phyloP scores from a whole-genome alignment of 306 rosid genomes.

The Psophocarpus tetragonolobus region DNA sequence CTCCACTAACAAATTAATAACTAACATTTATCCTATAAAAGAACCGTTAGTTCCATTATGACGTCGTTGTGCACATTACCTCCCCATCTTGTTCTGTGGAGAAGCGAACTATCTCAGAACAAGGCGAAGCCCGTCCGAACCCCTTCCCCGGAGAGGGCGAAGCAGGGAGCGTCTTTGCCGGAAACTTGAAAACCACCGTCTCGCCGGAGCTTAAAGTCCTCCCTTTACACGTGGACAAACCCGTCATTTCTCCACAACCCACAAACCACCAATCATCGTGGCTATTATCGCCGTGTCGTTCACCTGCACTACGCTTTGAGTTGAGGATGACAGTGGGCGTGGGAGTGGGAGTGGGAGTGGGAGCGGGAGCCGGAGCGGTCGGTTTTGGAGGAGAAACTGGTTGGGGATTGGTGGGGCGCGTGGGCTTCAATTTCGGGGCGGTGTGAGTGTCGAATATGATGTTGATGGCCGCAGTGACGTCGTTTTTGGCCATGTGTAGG shows the following conservation, averaged over 20 bases:
- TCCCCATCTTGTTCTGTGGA: constrained; percentile 70
- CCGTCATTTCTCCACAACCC: constrained; percentile 63
- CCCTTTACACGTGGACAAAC: constrained; percentile 86
- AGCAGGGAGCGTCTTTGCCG: constrained; percentile 36
- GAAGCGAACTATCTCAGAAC: constrained; percentile 88
- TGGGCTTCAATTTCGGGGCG: constrained; percentile 32
- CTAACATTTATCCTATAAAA: no score
- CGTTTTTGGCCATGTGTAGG: constrained; percentile 84
- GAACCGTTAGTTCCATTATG: neutral
- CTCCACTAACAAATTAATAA: no score
- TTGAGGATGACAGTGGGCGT: neutral
- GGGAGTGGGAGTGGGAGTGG: constrained; percentile 10
- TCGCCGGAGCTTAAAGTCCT: constrained; percentile 67
- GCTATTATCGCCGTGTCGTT: neutral
- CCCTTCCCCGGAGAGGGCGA: constrained; percentile 63
- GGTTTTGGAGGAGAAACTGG: constrained; percentile 36
- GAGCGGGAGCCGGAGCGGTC: neutral
- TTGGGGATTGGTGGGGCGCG: constrained; percentile 28
- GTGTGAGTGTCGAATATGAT: constrained; percentile 69
- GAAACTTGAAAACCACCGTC: constrained; percentile 70
- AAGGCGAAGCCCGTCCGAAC: constrained; percentile 55
- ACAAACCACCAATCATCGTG: constrained; percentile 78
- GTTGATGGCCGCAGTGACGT: constrained; percentile 89
- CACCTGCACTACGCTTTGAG: constrained; percentile 9
- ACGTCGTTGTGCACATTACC: constrained; percentile 43